phyloP scores from a whole-genome alignment of 2,329 filamentous ascomycete species.

The Beauveria brongniartii region DNA sequence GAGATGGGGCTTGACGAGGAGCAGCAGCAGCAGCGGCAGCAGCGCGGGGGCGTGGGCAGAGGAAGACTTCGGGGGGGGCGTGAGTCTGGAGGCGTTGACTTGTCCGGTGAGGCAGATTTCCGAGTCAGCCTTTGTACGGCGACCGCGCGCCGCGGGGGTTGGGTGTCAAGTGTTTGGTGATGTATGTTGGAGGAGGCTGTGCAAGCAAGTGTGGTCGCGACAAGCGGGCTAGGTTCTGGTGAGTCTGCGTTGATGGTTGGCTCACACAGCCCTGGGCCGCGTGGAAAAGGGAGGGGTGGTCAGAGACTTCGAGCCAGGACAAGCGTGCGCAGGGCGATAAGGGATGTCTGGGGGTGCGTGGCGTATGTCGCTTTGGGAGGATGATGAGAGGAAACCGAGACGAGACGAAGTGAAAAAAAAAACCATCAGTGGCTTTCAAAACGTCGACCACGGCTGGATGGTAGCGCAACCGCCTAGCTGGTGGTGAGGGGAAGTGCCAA shows the following conservation, averaged over 20 bases:
- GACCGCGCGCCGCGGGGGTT: slow-evolving; percentile 27
- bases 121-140: slow-evolving; percentile 37
- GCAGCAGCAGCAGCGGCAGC: not conserved
- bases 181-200: slow-evolving; percentile 27
- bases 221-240: slow-evolving; percentile 15
- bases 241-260: not conserved
- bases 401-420: not conserved
- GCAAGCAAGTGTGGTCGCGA: slow-evolving; percentile 26
- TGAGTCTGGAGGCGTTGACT: not conserved
- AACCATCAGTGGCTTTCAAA: not conserved
- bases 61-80: not conserved
- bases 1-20: slow-evolving; percentile 2
- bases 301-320: not conserved
- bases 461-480: not conserved
- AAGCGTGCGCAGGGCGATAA: not conserved
- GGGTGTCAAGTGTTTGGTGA: not conserved
- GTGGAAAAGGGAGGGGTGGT: slow-evolving; percentile 19
- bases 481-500: slow-evolving; percentile 3
- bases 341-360: not conserved
- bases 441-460: not conserved
- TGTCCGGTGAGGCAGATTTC: slow-evolving; percentile 30
- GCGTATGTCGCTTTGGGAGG: not conserved
- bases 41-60: not conserved
- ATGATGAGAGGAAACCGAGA: not conserved
- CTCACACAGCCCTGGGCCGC: slow-evolving; percentile 14